phyloP scores from a whole-genome alignment of 148 eudicot species.

The Rhododendron vialii region DNA sequence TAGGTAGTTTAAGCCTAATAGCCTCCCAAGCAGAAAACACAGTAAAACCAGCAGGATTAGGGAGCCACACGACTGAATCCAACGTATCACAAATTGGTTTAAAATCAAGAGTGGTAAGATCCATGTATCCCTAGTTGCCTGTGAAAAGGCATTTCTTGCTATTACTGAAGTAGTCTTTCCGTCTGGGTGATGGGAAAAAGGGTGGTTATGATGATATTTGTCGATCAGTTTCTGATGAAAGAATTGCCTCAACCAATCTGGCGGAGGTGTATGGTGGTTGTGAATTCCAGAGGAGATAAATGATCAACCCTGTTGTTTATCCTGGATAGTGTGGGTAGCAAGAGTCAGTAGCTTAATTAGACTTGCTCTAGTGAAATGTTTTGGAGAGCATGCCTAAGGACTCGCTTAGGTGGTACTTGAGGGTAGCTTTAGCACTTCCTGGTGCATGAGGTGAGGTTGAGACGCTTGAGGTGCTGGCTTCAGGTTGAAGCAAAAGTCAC shows the following conservation, averaged over 20 bases:
- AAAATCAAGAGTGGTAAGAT: no score
- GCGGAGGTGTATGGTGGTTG: background rate
- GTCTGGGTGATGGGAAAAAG: background rate
- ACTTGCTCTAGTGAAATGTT: background rate
- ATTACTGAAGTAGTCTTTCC: background rate
- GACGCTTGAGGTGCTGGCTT: background rate
- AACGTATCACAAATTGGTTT: no score
- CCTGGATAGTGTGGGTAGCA: background rate
- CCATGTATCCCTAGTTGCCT: background rate
- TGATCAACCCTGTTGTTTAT: constrained; percentile 1
- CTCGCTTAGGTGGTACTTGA: background rate
- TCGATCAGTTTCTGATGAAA: background rate
- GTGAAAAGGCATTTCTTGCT: background rate
- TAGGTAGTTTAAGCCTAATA: no score
- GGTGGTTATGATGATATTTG: background rate
- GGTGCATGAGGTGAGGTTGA: background rate
- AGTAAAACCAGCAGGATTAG: no score
- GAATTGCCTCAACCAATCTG: background rate
- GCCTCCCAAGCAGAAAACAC: no score
- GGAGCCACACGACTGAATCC: no score
- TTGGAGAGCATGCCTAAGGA: background rate
- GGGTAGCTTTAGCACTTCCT: background rate
- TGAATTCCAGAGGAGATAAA: background rate
- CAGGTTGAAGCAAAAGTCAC: background rate
- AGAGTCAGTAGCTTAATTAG: background rate